Conservation (phyloP, 179 eudicot species). For the Spergularia azorica region DNA sequence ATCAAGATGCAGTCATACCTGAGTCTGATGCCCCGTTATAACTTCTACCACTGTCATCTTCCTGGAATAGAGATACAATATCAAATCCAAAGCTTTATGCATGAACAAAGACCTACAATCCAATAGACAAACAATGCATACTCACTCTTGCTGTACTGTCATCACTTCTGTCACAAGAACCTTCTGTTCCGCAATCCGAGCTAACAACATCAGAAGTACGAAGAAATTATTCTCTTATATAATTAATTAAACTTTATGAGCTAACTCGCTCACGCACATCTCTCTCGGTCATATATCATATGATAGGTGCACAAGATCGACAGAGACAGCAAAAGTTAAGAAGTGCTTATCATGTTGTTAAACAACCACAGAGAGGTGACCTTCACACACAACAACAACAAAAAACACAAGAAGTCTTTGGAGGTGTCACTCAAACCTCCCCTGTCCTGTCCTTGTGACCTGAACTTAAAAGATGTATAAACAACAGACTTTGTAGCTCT, state of each 20-base stretch:
- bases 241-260: neutral
- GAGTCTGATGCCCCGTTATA: slow-evolving; percentile 35
- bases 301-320: too few relatives aligned
- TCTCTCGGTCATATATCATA: too few relatives aligned
- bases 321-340: too few relatives aligned
- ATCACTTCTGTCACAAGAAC: slow-evolving; percentile 82
- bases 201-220: slow-evolving; percentile 18
- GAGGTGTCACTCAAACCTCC: too few relatives aligned
- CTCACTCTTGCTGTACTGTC: slow-evolving; percentile 71
- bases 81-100: slow-evolving; percentile 2
- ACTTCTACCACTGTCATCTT: slow-evolving; percentile 36
- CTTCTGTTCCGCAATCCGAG: slow-evolving; percentile 77
- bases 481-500: too few relatives aligned
- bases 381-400: too few relatives aligned
- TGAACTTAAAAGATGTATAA: too few relatives aligned
- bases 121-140: slow-evolving; percentile 11
- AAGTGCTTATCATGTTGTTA: too few relatives aligned
- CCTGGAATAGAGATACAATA: slow-evolving; percentile 28
- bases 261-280: too few relatives aligned
- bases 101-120: slow-evolving; percentile 7
- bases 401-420: too few relatives aligned
- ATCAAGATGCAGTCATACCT: slow-evolving; percentile 27
- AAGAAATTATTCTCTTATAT: neutral
- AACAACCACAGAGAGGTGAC: too few relatives aligned
- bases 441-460: too few relatives aligned